A percentile compares a stretch with the other conserved stretches of the same genome.
Evolutionary conservation across 225 moss, liverwort and hornwort genomes (phyloP).

Genomic region (Marchantia polymorpha): DNA sequence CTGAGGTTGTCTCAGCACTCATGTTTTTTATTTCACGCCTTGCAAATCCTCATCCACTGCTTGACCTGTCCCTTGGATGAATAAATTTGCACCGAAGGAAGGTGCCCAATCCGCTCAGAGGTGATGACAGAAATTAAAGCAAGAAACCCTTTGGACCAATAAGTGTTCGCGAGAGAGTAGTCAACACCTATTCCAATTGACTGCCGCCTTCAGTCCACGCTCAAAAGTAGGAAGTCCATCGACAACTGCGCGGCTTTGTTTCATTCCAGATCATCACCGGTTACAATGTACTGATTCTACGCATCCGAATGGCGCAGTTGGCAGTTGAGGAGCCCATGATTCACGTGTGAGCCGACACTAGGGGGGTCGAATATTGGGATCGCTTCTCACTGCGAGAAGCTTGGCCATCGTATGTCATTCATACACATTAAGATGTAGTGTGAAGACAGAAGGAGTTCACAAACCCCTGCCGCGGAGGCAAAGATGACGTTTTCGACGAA

Average conservation of each 20-base stretch:
- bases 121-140: slow-evolving; percentile 2
- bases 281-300: slow-evolving; percentile 28
- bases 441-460: slow-evolving; percentile 17
- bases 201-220: slow-evolving; percentile 24
- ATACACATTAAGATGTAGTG: slow-evolving; percentile 32
- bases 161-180: background rate
- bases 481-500: slow-evolving; percentile 21
- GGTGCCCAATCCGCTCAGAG: slow-evolving; percentile 1
- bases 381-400: slow-evolving; percentile 36
- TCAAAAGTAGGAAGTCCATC: slow-evolving; percentile 10
- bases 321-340: slow-evolving; percentile 22
- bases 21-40: slow-evolving; percentile 58
- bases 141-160: slow-evolving; percentile 9
- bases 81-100: slow-evolving; percentile 17
- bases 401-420: slow-evolving; percentile 38
- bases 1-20: slow-evolving; percentile 79
- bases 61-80: slow-evolving; percentile 13
- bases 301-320: slow-evolving; percentile 14
- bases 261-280: slow-evolving; percentile 19
- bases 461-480: slow-evolving; percentile 20
- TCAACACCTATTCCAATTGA: slow-evolving; percentile 17
- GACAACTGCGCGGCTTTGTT: slow-evolving; percentile 22
- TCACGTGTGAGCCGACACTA: slow-evolving; percentile 20
- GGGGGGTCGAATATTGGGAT: slow-evolving; percentile 37
- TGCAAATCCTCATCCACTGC: slow-evolving; percentile 54